Conservation (phyloP, 2,329 filamentous ascomycete species). For the Volutella citrinella region DNA sequence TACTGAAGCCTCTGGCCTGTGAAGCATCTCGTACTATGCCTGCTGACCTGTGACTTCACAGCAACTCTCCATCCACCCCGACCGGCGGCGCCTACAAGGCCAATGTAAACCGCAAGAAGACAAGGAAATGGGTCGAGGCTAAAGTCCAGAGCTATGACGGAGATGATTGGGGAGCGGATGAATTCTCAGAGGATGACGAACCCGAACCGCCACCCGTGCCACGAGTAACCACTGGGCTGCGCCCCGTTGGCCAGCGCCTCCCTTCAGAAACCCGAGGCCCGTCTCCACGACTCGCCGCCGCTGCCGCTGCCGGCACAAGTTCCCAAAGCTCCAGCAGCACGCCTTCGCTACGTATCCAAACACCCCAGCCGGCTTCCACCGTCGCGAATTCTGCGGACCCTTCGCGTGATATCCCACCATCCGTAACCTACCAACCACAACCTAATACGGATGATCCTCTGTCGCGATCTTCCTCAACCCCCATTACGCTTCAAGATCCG, state of each 20-base stretch:
- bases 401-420: slow-evolving; percentile 3
- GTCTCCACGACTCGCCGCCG: slow-evolving; percentile 22
- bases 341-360: slow-evolving; percentile 26
- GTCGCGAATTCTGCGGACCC: slow-evolving; percentile 2
- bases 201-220: slow-evolving; percentile 37
- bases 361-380: slow-evolving; percentile 10
- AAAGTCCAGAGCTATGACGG: slow-evolving; percentile 85
- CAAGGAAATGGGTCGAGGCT: slow-evolving; percentile 92
- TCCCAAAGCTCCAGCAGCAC: slow-evolving; percentile 23
- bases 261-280: slow-evolving; percentile 24
- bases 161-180: slow-evolving; percentile 84
- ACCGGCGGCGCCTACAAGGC: slow-evolving; percentile 60
- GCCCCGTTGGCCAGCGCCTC: slow-evolving; percentile 29
- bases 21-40: not conserved
- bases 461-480: too few species aligned
- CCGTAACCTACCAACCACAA: slow-evolving; percentile 15
- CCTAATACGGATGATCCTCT: too few species aligned
- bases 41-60: slow-evolving; percentile 11
- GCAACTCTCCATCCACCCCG: slow-evolving; percentile 30
- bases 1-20: slow-evolving; percentile 13
- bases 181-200: slow-evolving; percentile 59
- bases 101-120: slow-evolving; percentile 86
- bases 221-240: slow-evolving; percentile 23
- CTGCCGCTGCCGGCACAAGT: slow-evolving; percentile 19
- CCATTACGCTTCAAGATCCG: too few species aligned